Percentiles rank a stretch among this genome's conserved stretches.
Conservation (phyloP, 1,139 yeast species). For the Blastobotrys buckinghamii region DNA sequence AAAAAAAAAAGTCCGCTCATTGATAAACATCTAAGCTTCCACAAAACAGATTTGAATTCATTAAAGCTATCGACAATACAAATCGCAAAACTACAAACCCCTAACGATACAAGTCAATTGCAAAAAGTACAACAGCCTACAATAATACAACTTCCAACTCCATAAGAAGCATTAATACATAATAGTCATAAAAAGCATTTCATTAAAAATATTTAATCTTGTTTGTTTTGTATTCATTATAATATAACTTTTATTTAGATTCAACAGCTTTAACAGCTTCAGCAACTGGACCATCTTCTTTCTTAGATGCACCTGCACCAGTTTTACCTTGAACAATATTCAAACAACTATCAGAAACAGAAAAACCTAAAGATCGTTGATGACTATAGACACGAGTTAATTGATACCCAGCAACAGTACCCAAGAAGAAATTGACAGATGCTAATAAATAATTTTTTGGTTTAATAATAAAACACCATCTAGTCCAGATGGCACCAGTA, state of each 20-base stretch:
- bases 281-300: constrained; percentile 1
- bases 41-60: no score
- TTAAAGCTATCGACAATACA: no score
- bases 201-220: background rate
- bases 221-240: background rate
- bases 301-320: constrained; percentile 5
- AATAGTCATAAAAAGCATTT: background rate
- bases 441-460: constrained; percentile 88
- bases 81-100: no score
- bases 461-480: constrained; percentile 93
- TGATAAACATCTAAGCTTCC: no score
- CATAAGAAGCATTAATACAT: no score
- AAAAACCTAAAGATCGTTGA: constrained; percentile 48
- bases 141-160: no score
- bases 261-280: background rate
- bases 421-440: constrained; percentile 89
- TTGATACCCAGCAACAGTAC: constrained; percentile 85
- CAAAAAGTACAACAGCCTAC: no score
- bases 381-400: constrained; percentile 61
- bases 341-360: constrained; percentile 47
- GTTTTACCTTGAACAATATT: constrained; percentile 51
- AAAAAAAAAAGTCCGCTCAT: background rate
- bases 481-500: constrained; percentile 95
- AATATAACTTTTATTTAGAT: background rate
- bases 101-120: no score